A percentile compares a stretch with the other conserved stretches of the same genome.
Conservation (phyloP, 2,329 filamentous ascomycete genomes). For the Ophiostoma fasciatum region DNA sequence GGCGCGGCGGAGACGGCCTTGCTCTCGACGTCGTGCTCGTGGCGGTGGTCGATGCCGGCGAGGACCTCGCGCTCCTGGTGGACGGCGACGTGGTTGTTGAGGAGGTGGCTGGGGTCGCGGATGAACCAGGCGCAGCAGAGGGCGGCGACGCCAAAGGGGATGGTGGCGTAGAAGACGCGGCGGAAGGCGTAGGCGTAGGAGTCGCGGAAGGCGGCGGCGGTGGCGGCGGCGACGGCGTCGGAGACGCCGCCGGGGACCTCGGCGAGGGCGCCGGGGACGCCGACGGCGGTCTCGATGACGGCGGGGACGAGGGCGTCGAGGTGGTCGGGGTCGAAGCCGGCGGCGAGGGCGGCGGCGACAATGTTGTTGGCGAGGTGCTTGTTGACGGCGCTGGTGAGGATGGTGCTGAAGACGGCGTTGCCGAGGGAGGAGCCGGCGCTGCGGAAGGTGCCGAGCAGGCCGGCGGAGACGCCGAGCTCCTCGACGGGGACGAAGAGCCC, state of each 20-base stretch:
- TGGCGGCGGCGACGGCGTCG: constrained; percentile 18
- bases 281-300: constrained; percentile 29
- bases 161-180: constrained; percentile 25
- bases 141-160: constrained; percentile 23
- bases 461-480: constrained; percentile 18
- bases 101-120: constrained; percentile 7
- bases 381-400: constrained; percentile 17
- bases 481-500: constrained; percentile 18
- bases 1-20: too few relatives aligned
- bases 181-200: constrained; percentile 27
- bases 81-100: constrained; percentile 8
- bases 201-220: constrained; percentile 20
- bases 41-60: constrained; percentile 2
- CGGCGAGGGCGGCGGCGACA: constrained; percentile 14
- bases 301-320: constrained; percentile 26
- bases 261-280: constrained; percentile 45
- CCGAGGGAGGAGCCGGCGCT: constrained; percentile 19
- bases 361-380: constrained; percentile 16
- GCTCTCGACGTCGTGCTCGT: constrained; percentile 1
- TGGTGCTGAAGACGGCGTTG: constrained; percentile 21
- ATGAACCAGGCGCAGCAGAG: constrained; percentile 7
- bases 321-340: constrained; percentile 15
- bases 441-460: constrained; percentile 18
- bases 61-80: constrained; percentile 7
- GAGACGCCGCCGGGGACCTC: constrained; percentile 26